Conservation (phyloP, 768 basidiomycete species). For the Lactarius vividus region DNA sequence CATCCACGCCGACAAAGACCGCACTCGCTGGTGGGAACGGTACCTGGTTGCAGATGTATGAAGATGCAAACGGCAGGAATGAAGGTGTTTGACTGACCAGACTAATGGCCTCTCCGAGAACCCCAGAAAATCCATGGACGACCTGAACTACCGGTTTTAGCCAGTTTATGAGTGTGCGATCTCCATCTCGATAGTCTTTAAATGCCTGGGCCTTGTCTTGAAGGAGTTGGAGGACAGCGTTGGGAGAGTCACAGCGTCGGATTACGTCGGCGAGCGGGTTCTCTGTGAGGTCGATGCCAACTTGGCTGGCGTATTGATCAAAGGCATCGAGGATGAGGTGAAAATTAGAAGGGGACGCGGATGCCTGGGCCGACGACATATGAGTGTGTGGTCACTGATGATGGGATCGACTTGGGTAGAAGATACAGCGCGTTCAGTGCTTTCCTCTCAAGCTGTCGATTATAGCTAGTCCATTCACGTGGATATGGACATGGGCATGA, state of each 20-base stretch:
- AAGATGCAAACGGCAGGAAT: background rate
- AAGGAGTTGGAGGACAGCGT: background rate
- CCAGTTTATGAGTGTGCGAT: background rate
- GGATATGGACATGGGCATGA: too few relatives aligned
- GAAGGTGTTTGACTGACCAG: background rate
- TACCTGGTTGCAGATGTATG: background rate
- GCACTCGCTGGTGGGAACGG: background rate
- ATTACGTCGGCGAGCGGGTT: background rate
- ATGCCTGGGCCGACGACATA: background rate
- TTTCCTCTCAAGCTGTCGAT: too few relatives aligned
- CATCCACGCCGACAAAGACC: background rate
- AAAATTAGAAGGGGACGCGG: background rate
- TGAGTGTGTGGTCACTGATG: too few relatives aligned
- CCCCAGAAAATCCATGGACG: background rate
- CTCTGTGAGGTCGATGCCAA: background rate
- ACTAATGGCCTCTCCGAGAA: background rate
- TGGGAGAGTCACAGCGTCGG: background rate
- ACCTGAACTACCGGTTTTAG: background rate
- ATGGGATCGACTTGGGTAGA: too few relatives aligned
- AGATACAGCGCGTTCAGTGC: too few relatives aligned
- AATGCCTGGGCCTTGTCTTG: background rate
- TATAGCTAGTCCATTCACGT: too few relatives aligned
- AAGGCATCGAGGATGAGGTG: background rate
- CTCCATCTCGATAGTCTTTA: background rate
- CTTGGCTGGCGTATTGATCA: background rate